These are phyloP conservation scores for Eremothecium gossypii DNA, from an alignment of 1,139 yeast species.

Conservation along the genomic window DNA sequence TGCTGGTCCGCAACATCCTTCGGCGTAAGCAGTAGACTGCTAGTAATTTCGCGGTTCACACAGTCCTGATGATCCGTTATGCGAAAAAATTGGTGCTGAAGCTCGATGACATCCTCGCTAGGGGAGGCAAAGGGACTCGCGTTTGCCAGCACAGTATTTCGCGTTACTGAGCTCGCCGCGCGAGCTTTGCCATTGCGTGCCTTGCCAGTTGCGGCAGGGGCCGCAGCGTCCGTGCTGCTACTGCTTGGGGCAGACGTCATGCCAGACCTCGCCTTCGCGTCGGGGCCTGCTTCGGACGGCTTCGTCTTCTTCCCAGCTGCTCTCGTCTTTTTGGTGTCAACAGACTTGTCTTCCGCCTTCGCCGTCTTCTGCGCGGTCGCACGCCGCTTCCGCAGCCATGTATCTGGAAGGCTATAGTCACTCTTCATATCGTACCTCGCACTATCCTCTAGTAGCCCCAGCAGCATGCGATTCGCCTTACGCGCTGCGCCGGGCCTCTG, in stretches of 20 bases:
- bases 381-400: slow-evolving; percentile 14
- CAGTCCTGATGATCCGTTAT: slow-evolving; percentile 9
- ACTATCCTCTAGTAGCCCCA: slow-evolving; percentile 29
- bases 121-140: not conserved
- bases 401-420: slow-evolving; percentile 21
- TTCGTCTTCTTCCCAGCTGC: not conserved
- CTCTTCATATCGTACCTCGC: slow-evolving; percentile 32
- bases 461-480: slow-evolving; percentile 3
- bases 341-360: not conserved
- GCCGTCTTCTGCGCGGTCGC: not conserved
- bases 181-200: not conserved
- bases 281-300: not conserved
- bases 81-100: slow-evolving; percentile 16
- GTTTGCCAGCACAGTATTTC: not conserved
- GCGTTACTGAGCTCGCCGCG: not conserved
- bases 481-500: not conserved
- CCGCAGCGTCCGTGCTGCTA: not conserved
- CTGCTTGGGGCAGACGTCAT: not conserved
- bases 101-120: not conserved
- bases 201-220: not conserved
- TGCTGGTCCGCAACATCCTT: slow-evolving; percentile 9
- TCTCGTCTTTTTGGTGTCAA: not conserved
- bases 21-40: slow-evolving; percentile 4
- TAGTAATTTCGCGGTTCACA: slow-evolving; percentile 1
- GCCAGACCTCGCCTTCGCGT: not conserved